Base-by-base conservation (phyloP, 169 alveolate species). In the Eimeria zaria region DNA sequence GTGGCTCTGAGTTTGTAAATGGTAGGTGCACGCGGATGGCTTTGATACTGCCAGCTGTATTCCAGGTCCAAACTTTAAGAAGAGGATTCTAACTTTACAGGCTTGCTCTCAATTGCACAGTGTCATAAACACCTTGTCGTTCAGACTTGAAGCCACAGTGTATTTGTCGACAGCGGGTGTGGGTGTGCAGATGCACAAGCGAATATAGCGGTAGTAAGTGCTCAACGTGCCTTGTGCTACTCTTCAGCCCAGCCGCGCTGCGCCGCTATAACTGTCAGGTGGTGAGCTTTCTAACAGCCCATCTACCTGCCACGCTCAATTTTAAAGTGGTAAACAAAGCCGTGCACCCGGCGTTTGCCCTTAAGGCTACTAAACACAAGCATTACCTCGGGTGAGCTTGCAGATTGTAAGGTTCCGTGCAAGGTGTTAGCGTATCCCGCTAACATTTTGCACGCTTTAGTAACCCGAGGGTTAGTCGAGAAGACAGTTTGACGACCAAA, bases 361-460 rank as follows among this genome's bases (percentile, higher is more conserved):
- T 62, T 62, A 27, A 22, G 71, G 44, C 76, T 9, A 18, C 24
- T 67, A 44, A 44, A 20, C 60, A 67, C 22, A 67, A 1, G 46
- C 80, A 69, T 30, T 69, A 16, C 36, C 36, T 11, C 48, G 51
- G 80, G 36, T n/a, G 51, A 16, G 24, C n/a, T 36, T 76, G 87
- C 87, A 76, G 87, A 22, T 76, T 44, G 87, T 76, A 46, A 76
- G 87, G 39, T 9, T 27, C 62, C 64, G 18, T 41, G 55, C 58
- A n/a, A 20, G 39, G 30, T 64, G 27, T 64, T 33, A n/a, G 36
- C 30, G n/a, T 20, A 0, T 16, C n/a, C 36, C 51, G 80, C 36
- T 27, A 33, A 33, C 80, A n/a, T 9, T 9, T 6, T 18, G 12
- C 12, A n/a, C n/a, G n/a, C 51, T 4, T 69, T 12, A 36, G 80